Evolutionary conservation across 805 yeast genomes (phyloP).

Genomic region (Saccharomycopsis fodiens): DNA sequence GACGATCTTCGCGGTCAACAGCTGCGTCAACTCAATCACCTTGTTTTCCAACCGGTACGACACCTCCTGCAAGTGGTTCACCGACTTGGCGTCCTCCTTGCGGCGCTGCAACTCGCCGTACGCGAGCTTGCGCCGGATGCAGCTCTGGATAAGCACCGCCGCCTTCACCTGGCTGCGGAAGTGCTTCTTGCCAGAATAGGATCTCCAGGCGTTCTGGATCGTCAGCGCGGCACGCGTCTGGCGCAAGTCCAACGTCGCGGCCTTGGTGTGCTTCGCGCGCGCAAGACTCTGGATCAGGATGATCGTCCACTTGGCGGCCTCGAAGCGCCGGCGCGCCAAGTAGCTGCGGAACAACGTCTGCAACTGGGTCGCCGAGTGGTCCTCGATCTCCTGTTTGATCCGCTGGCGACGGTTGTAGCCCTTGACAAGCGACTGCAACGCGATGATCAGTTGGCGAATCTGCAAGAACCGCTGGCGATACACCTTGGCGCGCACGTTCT

Average conservation of each 20-base stretch:
- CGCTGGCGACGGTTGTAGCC: constrained; percentile 54
- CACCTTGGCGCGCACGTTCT: constrained; percentile 59
- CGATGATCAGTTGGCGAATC: constrained; percentile 44
- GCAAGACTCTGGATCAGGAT: constrained; percentile 41
- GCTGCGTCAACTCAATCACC: constrained; percentile 91
- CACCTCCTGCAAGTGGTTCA: constrained; percentile 81
- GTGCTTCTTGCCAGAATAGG: constrained; percentile 50
- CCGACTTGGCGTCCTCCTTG: constrained; percentile 87
- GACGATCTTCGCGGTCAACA: constrained; percentile 66
- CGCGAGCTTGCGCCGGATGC: constrained; percentile 72
- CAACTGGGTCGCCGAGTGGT: constrained; percentile 55
- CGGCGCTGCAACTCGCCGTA: constrained; percentile 50
- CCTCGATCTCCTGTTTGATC: constrained; percentile 48
- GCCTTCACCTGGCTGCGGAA: constrained; percentile 42
- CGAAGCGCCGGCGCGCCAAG: constrained; percentile 35
- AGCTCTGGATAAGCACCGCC: constrained; percentile 67
- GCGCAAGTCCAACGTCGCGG: constrained; percentile 39
- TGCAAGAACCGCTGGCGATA: constrained; percentile 55
- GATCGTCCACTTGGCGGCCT: constrained; percentile 27
- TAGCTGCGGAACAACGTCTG: constrained; percentile 62
- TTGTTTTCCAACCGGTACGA: constrained; percentile 92
- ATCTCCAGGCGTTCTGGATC: constrained; percentile 71
- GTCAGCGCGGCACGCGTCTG: constrained; percentile 56
- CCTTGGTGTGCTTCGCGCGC: constrained; percentile 48
- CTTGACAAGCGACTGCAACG: constrained; percentile 53